A percentile compares a stretch with the other conserved stretches of the same genome.
Evolutionary conservation across 257 asterid species (phyloP).

Genomic region (Fraxinus anomala): DNA sequence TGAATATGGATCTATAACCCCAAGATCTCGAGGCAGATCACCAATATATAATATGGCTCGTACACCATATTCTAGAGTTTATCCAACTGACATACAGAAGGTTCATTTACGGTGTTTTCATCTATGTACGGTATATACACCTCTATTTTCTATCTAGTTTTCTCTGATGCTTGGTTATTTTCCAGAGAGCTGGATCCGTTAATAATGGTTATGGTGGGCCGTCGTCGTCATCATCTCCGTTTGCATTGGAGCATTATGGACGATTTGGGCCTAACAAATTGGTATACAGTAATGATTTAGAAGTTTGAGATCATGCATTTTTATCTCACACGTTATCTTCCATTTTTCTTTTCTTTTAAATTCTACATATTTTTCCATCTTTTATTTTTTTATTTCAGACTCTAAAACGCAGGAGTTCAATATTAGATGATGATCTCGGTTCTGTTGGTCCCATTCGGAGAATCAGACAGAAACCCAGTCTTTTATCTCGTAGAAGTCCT

Average conservation of each 20-base stretch:
- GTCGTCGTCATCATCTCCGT: conserved; percentile 37
- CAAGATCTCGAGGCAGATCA: conserved; percentile 50
- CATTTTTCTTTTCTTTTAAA: not conserved
- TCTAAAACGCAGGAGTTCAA: conserved; percentile 79
- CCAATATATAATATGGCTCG: conserved; percentile 55
- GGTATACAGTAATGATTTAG: conserved; percentile 37
- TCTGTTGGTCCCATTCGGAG: conserved; percentile 80
- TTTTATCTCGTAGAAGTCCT: conserved; percentile 41
- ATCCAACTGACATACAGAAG: conserved; percentile 40
- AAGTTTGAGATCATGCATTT: conserved; percentile 5
- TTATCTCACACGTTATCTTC: conserved; percentile 4
- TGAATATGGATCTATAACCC: conserved; percentile 39
- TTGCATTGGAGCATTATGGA: conserved; percentile 41
- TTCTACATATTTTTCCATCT: conserved; percentile 10
- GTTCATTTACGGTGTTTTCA: conserved; percentile 30
- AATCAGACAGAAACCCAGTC: conserved; percentile 70
- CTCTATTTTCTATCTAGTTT: conserved; percentile 17
- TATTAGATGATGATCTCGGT: conserved; percentile 69
- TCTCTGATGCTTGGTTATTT: conserved; percentile 21
- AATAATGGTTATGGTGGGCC: conserved; percentile 46
- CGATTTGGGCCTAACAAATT: conserved; percentile 41
- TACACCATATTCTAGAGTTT: conserved; percentile 48
- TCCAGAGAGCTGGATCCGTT: conserved; percentile 57
- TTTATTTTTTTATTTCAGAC: conserved; percentile 44
- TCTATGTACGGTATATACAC: conserved; percentile 12